phyloP scores from a whole-genome alignment of 176 grass and related monocot genomes.

The Chrysopogon serrulatus region DNA sequence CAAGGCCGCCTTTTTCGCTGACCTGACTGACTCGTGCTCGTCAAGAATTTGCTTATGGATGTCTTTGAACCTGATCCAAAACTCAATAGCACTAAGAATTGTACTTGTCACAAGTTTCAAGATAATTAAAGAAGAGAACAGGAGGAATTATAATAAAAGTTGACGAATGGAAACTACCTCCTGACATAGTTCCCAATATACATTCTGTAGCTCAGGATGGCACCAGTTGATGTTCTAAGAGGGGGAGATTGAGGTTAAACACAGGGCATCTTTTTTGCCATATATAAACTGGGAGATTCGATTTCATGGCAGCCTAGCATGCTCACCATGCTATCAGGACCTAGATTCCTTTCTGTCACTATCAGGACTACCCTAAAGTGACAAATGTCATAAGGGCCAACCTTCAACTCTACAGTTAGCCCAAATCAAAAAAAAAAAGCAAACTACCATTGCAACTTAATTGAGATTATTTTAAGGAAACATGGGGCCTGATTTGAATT shows the following conservation, averaged over 20 bases:
- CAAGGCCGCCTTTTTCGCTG: too few species aligned
- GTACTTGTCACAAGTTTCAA: not conserved
- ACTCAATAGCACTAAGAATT: not conserved
- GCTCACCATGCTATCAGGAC: not conserved
- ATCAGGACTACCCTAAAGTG: not conserved
- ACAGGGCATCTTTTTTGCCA: not conserved
- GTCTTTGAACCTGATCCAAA: not conserved
- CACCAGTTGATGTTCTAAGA: constrained; percentile 10
- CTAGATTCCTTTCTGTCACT: not conserved
- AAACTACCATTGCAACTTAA: not conserved
- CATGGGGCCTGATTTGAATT: not conserved
- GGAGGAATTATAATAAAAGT: not conserved
- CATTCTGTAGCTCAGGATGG: not conserved
- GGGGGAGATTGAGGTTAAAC: not conserved
- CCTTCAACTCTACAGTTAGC: not conserved
- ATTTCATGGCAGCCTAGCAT: not conserved
- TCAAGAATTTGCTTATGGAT: not conserved
- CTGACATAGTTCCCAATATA: not conserved
- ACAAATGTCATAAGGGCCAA: not conserved
- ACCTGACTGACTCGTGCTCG: too few species aligned
- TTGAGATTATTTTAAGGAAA: not conserved
- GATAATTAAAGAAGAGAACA: not conserved
- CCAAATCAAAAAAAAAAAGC: not conserved
- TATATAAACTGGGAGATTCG: not conserved
- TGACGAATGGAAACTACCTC: not conserved